Base-by-base conservation (phyloP, 2,329 filamentous ascomycete species). In the Fusarium citri region DNA sequence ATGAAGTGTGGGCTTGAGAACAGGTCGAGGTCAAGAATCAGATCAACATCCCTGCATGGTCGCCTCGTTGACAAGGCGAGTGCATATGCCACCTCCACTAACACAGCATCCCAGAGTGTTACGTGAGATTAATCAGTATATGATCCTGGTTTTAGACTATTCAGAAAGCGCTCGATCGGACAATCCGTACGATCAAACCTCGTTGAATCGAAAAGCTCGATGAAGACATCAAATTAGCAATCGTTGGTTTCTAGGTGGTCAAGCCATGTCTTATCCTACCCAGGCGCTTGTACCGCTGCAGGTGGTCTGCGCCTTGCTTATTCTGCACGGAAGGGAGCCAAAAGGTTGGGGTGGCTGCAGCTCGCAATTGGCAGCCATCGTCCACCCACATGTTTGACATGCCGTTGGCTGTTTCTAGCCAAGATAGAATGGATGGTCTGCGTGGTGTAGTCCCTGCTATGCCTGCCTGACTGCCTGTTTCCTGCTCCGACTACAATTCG, bases 311-410 rank as follows among this genome's bases (percentile, higher is more conserved):
- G 58, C 63, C 67, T 59, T 69, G 51, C 56, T 69, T 69, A 49
- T 67, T 65, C 62, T 59, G 57, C 48, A 61, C 64, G 37, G 49
- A 62, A 47, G 54, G 47, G 58, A 68, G 48, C 62, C 55, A 50
- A 58, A 59, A 42, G 72, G 60, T 64, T 71, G 62, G 58, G 63
- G 48, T 37, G 51, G 59, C 66, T 69, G 62, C 51, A 64, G 66
- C 57, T 66, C 62, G 60, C 60, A 58, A 74, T 75, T 74, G 71
- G 72, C 46, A 58, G 59, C 34, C 46, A 55, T 55, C 51, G 20
- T 53, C 46, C 68, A 67, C 67, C 65, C 71, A 61, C 72, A 72
- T 72, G 69, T 66, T 72, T 61, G 64, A 65, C 59, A 65, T 66
- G 62, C 45, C 41, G 69, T 72, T 74, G 66, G 64, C 56, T 69